Evolutionary conservation across 1,284 basidiomycete species (phyloP).

Genomic region (Apiotrichum veenhuisii): DNA sequence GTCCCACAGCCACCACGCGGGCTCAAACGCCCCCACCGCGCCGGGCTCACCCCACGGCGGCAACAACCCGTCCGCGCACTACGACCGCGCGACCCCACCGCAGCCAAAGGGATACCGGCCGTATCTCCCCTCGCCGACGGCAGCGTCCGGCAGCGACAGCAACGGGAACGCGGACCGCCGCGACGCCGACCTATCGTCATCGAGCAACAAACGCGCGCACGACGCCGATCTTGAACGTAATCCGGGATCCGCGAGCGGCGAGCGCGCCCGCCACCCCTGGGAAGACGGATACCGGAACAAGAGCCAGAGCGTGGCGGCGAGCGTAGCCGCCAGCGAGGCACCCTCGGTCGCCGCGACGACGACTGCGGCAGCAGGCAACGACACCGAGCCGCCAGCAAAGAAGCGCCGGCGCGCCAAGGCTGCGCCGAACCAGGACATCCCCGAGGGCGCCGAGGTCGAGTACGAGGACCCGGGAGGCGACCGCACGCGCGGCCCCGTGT

Average conservation of each 20-base stretch:
- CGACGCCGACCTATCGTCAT: not conserved
- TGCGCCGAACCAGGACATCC: slow-evolving; percentile 9
- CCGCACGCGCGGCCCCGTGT: slow-evolving; percentile 34
- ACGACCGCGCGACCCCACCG: slow-evolving; percentile 2
- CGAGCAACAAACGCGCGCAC: not conserved
- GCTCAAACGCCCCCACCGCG: not conserved
- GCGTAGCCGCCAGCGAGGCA: not conserved
- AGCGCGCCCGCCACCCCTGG: not conserved
- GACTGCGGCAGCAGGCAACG: not conserved
- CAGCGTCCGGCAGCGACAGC: not conserved
- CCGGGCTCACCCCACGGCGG: not conserved
- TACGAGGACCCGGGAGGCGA: slow-evolving; percentile 34
- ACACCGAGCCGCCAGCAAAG: slow-evolving; percentile 4
- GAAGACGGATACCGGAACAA: not conserved
- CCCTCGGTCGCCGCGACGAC: not conserved
- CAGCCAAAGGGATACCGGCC: slow-evolving; percentile 3
- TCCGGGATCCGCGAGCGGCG: not conserved
- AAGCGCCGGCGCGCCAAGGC: slow-evolving; percentile 5
- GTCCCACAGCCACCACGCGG: not conserved
- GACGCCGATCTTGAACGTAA: not conserved
- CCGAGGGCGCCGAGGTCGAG: slow-evolving; percentile 27
- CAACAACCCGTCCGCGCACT: not conserved
- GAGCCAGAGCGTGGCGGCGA: not conserved
- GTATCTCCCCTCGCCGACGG: not conserved
- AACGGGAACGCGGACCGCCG: not conserved